Base-by-base conservation (phyloP, 164 flowering plant species). In the Berberis thunbergii region DNA sequence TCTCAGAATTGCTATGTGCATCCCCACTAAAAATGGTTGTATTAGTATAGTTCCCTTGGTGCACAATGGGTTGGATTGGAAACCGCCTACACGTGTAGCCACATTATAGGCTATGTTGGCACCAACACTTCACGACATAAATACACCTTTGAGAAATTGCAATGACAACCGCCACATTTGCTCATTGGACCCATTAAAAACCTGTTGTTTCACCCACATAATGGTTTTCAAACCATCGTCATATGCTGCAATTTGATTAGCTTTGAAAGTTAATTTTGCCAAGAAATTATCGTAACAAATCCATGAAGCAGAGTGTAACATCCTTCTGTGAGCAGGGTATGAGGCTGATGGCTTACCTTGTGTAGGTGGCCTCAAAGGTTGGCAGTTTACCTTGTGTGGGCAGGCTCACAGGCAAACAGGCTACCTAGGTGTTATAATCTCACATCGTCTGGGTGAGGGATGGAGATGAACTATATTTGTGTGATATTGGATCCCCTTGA, bases 1-100 rank as follows among this genome's bases (percentile, higher is more conserved):
- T 74, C 74, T 83, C 87, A 1, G 87, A 75, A 1, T 70, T 8
- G 1, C 78, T 78, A 56, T 83, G 65, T 7, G 66, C 63, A 54
- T 83, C 87, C 0, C 83, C 83, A 9, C 85, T 85, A 12, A 83
- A 81, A 83, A 83, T 0, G 87, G 87, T 55, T 83, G 87, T 38
- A 83, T 70, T 1, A 81, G 40, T 13, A 83, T 69, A 0, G 61
- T 45, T 43, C 85, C 87, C 62, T 67, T 76, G 41, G 79, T 54
- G 6, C 13, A 43, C 45, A 77, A 41, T 0, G 82, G 76, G 53
- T 54, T 41, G 57, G 43, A 46, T 46, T 46, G 49, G 49, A 1
- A 46, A 0, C 61, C 53, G 0, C 68, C 69, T 2, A 66, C 40
- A n/a, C 71, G 61, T 13, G 60, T 42, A 4, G 77, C 80, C 26